Evolutionary conservation across 352 stramenopile genomes (phyloP), one percentile per base, ranked within the genome.

Genomic region (Phytophthora tentaculata): DNA sequence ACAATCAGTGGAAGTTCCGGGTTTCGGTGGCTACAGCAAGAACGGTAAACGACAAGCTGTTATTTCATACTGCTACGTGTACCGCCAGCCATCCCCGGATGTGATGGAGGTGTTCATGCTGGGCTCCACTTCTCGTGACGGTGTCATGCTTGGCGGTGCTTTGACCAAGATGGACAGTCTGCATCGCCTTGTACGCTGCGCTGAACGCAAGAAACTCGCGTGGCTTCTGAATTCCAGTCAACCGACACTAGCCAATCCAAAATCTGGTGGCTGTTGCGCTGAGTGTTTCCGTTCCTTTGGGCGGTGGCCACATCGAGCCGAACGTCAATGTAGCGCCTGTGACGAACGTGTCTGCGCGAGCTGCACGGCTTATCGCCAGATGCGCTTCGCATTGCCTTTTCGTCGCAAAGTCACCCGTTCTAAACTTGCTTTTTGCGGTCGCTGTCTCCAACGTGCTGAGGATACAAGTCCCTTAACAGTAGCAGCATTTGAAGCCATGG

Each of bases 1-100:
- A 5, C 73, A 80, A 45, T 76, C 73, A 3, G 61, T 81, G 1
- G 62, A 70, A 3, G 29, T 78, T 1, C 49, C 73, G 17, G 67
- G 54, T 2, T 61, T 73, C 17, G 57, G 39, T 41, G 69, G 64
- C 14, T 60, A 62, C 29, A 26, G 45, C 9, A 66, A 43, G 23
- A 69, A 44, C 22, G 49, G 35, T 4, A 62, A n/a, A 26, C 48
- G 4, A 0, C 69, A 73, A 69, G 58, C 64, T 3, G 22, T 71
- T 26, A 73, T 77, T n/a, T 80, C 73, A 12, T 77, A 71, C 65
- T 80, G 73, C 65, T 80, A 71, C 59, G 60, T 80, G 48, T 80
- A 77, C 61, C 69, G 69, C 3, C 69, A 80, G 23, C 59, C 55
- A 2, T 68, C 61, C 19, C 64, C 61, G 0, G 62, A 76, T 52